Evolutionary conservation across 208 protist genomes (phyloP).

Genomic region (Trypanosoma caninum): DNA sequence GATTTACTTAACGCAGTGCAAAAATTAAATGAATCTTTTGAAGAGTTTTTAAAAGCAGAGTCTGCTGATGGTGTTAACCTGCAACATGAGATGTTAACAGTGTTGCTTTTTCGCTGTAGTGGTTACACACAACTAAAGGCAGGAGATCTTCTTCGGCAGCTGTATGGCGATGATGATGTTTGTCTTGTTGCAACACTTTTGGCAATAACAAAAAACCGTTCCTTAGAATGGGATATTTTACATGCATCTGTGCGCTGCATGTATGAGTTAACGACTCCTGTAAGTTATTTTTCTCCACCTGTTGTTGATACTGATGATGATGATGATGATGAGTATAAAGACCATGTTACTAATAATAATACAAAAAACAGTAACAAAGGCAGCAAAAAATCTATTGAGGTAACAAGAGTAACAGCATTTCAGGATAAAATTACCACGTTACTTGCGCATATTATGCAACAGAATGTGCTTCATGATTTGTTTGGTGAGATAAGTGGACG

Average conservation of each 20-base stretch:
- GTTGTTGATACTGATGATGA: slow-evolving; percentile 20
- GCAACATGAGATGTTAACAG: slow-evolving; percentile 67
- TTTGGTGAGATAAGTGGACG: slow-evolving; percentile 51
- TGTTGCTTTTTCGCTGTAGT: slow-evolving; percentile 79
- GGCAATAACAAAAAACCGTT: slow-evolving; percentile 37
- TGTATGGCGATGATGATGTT: slow-evolving; percentile 52
- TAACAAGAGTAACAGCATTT: slow-evolving; percentile 58
- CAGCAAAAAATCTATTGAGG: slow-evolving; percentile 49
- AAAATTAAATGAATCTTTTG: slow-evolving; percentile 72
- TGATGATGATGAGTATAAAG: too few relatives aligned
- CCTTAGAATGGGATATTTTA: slow-evolving; percentile 73
- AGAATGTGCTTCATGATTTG: slow-evolving; percentile 35
- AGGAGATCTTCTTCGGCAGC: slow-evolving; percentile 68
- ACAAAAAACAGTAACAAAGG: too few relatives aligned
- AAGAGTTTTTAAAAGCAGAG: slow-evolving; percentile 58
- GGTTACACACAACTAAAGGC: slow-evolving; percentile 64
- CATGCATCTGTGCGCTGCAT: slow-evolving; percentile 70
- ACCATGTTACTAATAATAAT: too few relatives aligned
- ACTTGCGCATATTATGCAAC: slow-evolving; percentile 31
- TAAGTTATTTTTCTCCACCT: slow-evolving; percentile 62
- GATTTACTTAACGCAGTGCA: slow-evolving; percentile 59
- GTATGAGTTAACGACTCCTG: slow-evolving; percentile 77
- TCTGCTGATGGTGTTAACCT: slow-evolving; percentile 16
- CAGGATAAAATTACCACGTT: slow-evolving; percentile 56
- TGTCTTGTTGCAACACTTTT: slow-evolving; percentile 49